Conservation (phyloP, 2,329 filamentous ascomycete species). For the Thelonectria rubi region DNA sequence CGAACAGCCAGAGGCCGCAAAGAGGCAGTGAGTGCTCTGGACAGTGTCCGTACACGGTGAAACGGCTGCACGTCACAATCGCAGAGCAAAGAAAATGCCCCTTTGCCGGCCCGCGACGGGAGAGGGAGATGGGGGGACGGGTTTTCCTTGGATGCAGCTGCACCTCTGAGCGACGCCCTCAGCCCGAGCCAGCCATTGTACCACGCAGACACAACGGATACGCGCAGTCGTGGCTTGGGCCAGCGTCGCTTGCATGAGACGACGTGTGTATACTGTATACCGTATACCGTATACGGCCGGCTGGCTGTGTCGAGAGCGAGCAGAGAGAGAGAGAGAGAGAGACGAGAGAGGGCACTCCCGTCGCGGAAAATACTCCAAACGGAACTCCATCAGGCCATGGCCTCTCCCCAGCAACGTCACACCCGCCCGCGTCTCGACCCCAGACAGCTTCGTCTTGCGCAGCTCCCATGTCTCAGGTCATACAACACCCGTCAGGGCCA, state of each 20-base stretch:
- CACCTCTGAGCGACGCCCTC: slow-evolving; percentile 24
- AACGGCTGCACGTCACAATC: neutral
- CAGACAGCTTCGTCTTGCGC: slow-evolving; percentile 32
- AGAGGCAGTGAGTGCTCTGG: too few relatives aligned
- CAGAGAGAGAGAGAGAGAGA: too few relatives aligned
- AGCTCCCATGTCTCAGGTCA: slow-evolving; percentile 33
- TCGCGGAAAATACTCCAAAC: neutral
- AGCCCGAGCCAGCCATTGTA: slow-evolving; percentile 30
- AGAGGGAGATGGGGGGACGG: slow-evolving; percentile 1
- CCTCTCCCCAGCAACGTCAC: slow-evolving; percentile 22
- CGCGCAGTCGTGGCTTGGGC: slow-evolving; percentile 31
- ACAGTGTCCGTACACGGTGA: neutral
- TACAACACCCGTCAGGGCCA: slow-evolving; percentile 51
- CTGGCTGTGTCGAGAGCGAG: too few relatives aligned
- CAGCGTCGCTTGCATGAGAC: slow-evolving; percentile 28
- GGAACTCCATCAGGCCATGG: neutral
- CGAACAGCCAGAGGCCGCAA: too few relatives aligned
- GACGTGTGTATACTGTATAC: too few relatives aligned
- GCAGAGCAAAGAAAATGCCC: neutral
- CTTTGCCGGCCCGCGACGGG: neutral
- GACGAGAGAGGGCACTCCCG: neutral
- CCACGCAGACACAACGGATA: slow-evolving; percentile 34
- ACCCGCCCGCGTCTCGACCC: slow-evolving; percentile 20
- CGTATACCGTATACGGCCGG: too few relatives aligned
- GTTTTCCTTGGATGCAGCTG: slow-evolving; percentile 6